Base-by-base conservation (phyloP, 257 asterid genomes). In the Nicotiana otophora region DNA sequence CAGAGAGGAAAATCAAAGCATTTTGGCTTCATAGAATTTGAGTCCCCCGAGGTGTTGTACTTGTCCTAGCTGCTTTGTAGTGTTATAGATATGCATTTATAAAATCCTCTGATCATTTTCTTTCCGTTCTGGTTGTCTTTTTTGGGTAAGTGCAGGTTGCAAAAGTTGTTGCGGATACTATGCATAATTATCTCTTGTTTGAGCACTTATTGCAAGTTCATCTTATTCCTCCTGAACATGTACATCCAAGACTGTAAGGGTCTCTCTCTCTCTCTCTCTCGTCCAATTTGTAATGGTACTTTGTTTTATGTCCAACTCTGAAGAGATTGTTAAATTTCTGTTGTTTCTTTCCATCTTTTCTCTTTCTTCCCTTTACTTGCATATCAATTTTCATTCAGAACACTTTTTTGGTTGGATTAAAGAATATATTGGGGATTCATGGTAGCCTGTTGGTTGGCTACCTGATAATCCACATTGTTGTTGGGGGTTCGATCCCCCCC, bases 1-100 rank as follows among this genome's bases (percentile, higher is more conserved):
- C 97, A 96, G 98, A 96, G 98, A 0, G 99, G 98, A 81, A 96
- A 94, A 86, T 92, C 98, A 28, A 94, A 89, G 92, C 98, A 96
- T 87, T 96, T 88, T 87, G 99, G 98, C 80, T 94, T 94, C 92
- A 92, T 94, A 54, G 97, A 96, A 80, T 96, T 94, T 62, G 92
- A 90, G 84, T 94, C 98, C 60, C 93, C 97, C 3, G 99, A 96
- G 99, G 99, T 95, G 70, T 42, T 42, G 85, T 62, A 51, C 81
- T 86, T 72, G 17, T 48, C 48, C 68, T 62, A 46, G n/a, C 48
- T 51, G 58, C 23, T 64, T 60, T 60, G 70, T 57, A 31, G 58
- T 81, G 33, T 42, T 19, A 17, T 67, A 80, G 60, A 78, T 23
- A 19, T 46, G 33, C 26, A 70, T n/a, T 62, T 61, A 7, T 34